phyloP scores from a whole-genome alignment of 2,329 filamentous ascomycete genomes.

The Cercospora janseana region DNA sequence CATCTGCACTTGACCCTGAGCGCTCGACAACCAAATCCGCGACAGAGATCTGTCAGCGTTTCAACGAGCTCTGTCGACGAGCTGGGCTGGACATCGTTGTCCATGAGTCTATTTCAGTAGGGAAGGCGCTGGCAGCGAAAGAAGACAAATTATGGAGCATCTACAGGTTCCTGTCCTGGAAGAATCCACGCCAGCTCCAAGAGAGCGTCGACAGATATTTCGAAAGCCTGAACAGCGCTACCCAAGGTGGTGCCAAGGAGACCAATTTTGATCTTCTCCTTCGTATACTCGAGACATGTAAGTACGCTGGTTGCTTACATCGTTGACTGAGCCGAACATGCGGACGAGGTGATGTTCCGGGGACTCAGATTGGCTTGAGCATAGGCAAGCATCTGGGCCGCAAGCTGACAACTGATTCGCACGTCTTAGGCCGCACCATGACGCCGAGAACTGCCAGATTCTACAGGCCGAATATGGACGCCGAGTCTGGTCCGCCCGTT shows the following conservation, averaged over 20 bases:
- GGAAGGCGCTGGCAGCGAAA: too few relatives aligned
- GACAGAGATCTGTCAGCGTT: neutral
- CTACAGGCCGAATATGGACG: neutral
- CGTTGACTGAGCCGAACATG: too few relatives aligned
- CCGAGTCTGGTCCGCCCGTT: neutral
- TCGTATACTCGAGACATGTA: neutral
- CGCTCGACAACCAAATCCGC: neutral
- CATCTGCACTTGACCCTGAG: neutral
- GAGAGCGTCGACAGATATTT: conserved; percentile 3
- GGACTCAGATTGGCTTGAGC: too few relatives aligned
- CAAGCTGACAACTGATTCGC: too few relatives aligned
- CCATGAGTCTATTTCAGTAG: neutral
- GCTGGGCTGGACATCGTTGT: neutral
- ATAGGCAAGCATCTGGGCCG: too few relatives aligned
- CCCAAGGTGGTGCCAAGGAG: neutral
- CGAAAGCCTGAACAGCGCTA: neutral
- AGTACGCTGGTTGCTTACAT: too few relatives aligned
- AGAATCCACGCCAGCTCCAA: conserved; percentile 7
- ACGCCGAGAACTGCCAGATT: neutral
- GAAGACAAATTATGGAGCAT: neutral
- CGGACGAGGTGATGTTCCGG: too few relatives aligned
- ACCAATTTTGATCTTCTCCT: neutral
- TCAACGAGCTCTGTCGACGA: conserved; percentile 9
- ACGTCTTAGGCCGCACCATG: neutral
- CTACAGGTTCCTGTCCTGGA: conserved; percentile 10